Evolutionary conservation across 352 stramenopile species (phyloP).

Genomic region (Phytophthora litchii): DNA sequence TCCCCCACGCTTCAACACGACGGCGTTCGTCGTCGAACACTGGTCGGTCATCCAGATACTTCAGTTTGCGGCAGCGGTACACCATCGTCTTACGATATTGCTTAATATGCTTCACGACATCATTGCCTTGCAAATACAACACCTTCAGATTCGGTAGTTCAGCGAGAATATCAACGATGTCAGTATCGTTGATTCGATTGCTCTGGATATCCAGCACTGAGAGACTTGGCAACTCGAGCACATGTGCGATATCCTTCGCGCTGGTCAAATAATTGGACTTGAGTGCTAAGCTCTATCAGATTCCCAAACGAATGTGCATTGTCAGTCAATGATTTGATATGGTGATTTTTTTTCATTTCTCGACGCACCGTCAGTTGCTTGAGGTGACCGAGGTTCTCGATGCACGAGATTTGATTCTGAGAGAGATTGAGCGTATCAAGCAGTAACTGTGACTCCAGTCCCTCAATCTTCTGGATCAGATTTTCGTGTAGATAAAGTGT

Average conservation of each 20-base stretch:
- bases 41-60: conserved; percentile 83
- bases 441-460: conserved; percentile 54
- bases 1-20: conserved; percentile 82
- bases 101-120: conserved; percentile 89
- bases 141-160: conserved; percentile 84
- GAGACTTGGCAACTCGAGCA: conserved; percentile 69
- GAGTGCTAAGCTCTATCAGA: conserved; percentile 61
- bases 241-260: conserved; percentile 62
- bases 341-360: conserved; percentile 31
- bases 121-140: conserved; percentile 84
- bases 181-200: conserved; percentile 75
- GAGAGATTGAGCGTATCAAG: conserved; percentile 85
- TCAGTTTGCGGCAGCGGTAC: conserved; percentile 76
- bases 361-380: conserved; percentile 61
- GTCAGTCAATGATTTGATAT: background rate
- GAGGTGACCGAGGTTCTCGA: conserved; percentile 81
- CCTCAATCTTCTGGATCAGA: conserved; percentile 93
- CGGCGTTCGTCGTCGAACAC: conserved; percentile 88
- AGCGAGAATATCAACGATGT: conserved; percentile 68
- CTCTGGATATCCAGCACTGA: conserved; percentile 83
- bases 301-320: background rate
- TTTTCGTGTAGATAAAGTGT: conserved; percentile 96
- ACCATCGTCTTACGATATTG: conserved; percentile 86
- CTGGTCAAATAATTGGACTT: conserved; percentile 79
- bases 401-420: conserved; percentile 80